phyloP scores from a whole-genome alignment of 768 basidiomycete genomes.

The Lentinula sp. region DNA sequence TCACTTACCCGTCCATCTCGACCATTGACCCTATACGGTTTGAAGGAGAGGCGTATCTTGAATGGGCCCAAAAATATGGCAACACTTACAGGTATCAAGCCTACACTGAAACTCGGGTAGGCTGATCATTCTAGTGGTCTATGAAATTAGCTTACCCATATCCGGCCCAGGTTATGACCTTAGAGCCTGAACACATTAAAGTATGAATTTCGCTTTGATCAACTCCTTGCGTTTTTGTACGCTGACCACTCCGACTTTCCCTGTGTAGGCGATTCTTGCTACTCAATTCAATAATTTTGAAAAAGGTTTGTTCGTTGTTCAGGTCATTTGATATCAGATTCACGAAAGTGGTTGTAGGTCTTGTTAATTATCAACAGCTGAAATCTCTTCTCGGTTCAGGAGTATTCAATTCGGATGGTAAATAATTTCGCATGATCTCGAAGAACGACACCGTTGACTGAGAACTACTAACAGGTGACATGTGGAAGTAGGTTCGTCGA shows the following conservation, averaged over 20 bases:
- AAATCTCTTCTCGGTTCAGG: conserved; percentile 43
- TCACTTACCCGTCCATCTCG: neutral
- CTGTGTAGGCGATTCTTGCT: conserved; percentile 23
- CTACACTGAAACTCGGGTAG: conserved; percentile 2
- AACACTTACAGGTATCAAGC: neutral
- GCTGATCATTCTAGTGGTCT: neutral
- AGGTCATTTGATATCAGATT: conserved; percentile 4
- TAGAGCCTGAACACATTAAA: conserved; percentile 22
- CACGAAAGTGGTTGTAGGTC: conserved; percentile 7
- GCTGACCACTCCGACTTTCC: neutral
- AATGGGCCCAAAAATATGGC: conserved; percentile 4
- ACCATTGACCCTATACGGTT: neutral
- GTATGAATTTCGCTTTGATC: neutral
- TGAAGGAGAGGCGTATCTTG: neutral
- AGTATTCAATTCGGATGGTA: conserved; percentile 37
- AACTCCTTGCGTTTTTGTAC: too few species aligned
- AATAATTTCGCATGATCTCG: neutral
- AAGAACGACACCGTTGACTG: neutral
- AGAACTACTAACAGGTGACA: conserved; percentile 30
- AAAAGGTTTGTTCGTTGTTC: conserved; percentile 16
- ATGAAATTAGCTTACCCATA: neutral
- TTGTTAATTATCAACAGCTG: conserved; percentile 12
- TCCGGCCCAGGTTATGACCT: conserved; percentile 7
- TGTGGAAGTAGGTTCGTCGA: conserved; percentile 44
- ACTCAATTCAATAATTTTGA: conserved; percentile 32